Percentiles rank a stretch among this genome's conserved stretches.
These are phyloP conservation scores for Ormosia emarginata DNA, from an alignment of 306 rosid species.

Conservation along the genomic window DNA sequence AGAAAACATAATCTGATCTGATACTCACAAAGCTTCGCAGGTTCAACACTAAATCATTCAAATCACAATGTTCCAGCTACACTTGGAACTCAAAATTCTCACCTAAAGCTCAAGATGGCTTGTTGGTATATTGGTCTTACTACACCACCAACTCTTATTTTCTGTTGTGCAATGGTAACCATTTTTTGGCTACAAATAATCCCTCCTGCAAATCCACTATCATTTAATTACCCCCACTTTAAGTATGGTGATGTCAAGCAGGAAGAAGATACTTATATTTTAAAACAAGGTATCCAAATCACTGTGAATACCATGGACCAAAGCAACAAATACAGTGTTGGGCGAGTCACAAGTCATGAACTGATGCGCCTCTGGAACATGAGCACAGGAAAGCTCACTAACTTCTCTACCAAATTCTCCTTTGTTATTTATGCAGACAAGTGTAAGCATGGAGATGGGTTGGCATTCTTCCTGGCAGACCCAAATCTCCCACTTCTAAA, in stretches of 20 bases:
- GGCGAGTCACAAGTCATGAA: slow-evolving; percentile 25
- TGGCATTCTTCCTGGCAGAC: slow-evolving; percentile 47
- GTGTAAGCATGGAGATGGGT: slow-evolving; percentile 23
- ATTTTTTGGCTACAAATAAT: slow-evolving; percentile 1
- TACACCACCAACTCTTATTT: neutral
- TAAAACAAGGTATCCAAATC: slow-evolving; percentile 22
- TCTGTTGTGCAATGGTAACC: neutral
- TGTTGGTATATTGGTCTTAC: neutral
- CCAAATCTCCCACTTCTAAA: slow-evolving; percentile 21
- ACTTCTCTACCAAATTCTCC: slow-evolving; percentile 45
- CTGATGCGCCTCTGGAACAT: slow-evolving; percentile 46
- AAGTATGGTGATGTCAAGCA: slow-evolving; percentile 3
- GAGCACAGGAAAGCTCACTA: slow-evolving; percentile 21
- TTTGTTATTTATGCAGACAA: slow-evolving; percentile 32
- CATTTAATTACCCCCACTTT: slow-evolving; percentile 26
- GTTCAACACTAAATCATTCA: too few species aligned
- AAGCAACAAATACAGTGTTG: slow-evolving; percentile 20
- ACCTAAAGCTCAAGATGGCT: slow-evolving; percentile 16
- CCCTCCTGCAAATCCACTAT: neutral
- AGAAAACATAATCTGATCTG: too few species aligned
- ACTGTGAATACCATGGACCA: neutral
- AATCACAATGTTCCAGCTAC: too few species aligned
- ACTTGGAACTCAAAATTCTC: neutral
- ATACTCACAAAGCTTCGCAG: too few species aligned
- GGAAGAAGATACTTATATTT: slow-evolving; percentile 19